Percentiles rank a stretch among this genome's conserved stretches.
These are phyloP conservation scores for Quercus variabilis DNA, from an alignment of 306 rosid genomes.

Conservation along the genomic window DNA sequence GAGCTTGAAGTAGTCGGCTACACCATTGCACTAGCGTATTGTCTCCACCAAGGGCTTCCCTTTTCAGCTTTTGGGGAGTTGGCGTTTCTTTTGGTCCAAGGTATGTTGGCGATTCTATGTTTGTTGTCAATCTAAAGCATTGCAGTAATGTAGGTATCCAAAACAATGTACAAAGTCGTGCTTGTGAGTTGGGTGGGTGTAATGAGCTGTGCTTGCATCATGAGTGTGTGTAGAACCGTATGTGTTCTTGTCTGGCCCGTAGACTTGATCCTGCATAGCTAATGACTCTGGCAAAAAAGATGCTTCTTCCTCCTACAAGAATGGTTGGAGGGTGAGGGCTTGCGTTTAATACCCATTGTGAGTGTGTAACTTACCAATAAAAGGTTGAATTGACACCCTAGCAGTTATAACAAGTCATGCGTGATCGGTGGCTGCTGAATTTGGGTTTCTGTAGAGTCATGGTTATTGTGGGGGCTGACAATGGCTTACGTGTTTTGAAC, in stretches of 20 bases:
- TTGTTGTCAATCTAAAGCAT: neutral
- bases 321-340: too few species aligned
- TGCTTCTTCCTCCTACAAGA: too few species aligned
- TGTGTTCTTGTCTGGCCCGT: neutral
- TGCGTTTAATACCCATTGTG: too few species aligned
- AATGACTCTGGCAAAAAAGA: too few species aligned
- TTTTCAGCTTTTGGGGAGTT: conserved; percentile 94
- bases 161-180: neutral
- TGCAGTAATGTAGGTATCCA: neutral
- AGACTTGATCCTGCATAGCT: neutral
- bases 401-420: too few species aligned
- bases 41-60: conserved; percentile 88
- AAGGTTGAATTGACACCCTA: too few species aligned
- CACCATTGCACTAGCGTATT: conserved; percentile 85
- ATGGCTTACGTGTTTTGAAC: too few species aligned
- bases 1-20: conserved; percentile 91
- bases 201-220: neutral
- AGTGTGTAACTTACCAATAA: too few species aligned
- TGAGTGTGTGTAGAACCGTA: neutral
- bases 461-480: too few species aligned
- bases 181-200: neutral
- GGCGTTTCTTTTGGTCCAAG: conserved; percentile 83
- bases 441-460: too few species aligned
- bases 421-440: too few species aligned
- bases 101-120: conserved; percentile 26